phyloP scores from a whole-genome alignment of 2,329 filamentous ascomycete genomes.

The Myriosclerotinia curreyana region DNA sequence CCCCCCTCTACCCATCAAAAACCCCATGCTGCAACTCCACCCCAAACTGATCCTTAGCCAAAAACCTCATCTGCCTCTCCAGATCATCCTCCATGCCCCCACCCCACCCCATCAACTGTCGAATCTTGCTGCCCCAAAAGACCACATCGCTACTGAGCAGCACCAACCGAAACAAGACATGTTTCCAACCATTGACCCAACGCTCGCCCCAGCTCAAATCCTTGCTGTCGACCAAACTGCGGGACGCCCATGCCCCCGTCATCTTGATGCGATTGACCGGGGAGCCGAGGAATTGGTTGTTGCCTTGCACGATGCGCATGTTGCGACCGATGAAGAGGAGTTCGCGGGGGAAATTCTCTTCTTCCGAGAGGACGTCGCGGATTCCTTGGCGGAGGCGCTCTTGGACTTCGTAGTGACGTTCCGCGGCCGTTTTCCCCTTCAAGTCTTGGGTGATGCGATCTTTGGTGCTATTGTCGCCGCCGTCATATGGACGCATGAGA shows the following conservation, averaged over 20 bases:
- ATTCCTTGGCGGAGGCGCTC: slow-evolving; percentile 63
- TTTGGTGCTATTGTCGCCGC: slow-evolving; percentile 70
- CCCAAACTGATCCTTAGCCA: slow-evolving; percentile 82
- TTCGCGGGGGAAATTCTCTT: slow-evolving; percentile 66
- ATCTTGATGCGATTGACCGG: slow-evolving; percentile 87
- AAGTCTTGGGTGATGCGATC: slow-evolving; percentile 54
- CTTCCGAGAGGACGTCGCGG: slow-evolving; percentile 63
- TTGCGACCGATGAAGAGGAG: slow-evolving; percentile 72
- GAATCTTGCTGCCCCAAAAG: slow-evolving; percentile 77
- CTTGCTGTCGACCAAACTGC: slow-evolving; percentile 73
- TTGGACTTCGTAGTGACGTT: slow-evolving; percentile 73
- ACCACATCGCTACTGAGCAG: slow-evolving; percentile 73
- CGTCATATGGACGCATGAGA: slow-evolving; percentile 84
- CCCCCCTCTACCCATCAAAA: slow-evolving; percentile 70
- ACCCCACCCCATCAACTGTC: slow-evolving; percentile 72
- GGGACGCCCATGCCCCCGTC: slow-evolving; percentile 84
- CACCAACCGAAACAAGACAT: slow-evolving; percentile 78
- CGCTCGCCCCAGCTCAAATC: slow-evolving; percentile 62
- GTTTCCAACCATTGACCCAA: slow-evolving; percentile 67
- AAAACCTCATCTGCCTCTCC: slow-evolving; percentile 78
- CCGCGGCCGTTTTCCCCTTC: slow-evolving; percentile 52
- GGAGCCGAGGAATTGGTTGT: slow-evolving; percentile 70
- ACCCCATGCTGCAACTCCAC: slow-evolving; percentile 85
- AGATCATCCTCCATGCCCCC: slow-evolving; percentile 93
- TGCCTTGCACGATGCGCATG: slow-evolving; percentile 69